phyloP scores from a whole-genome alignment of 83 land plant species.

The Picea engelmannii region DNA sequence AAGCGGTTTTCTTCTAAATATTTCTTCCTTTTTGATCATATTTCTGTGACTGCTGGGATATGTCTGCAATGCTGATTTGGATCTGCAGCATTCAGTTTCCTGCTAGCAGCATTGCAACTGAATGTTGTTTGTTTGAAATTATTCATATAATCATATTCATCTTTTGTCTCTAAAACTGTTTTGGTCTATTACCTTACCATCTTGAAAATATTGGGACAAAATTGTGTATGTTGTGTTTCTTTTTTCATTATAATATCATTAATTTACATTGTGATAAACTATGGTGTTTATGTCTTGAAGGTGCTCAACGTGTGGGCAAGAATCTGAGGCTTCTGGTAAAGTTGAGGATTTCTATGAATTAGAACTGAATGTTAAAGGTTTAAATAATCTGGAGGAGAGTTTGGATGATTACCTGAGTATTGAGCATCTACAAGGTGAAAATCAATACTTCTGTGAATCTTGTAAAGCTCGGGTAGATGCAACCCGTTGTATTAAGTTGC shows the following conservation, averaged over 20 bases:
- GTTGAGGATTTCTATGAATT: conserved; percentile 95
- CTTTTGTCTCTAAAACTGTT: not conserved
- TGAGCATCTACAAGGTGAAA: conserved; percentile 87
- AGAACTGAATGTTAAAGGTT: conserved; percentile 89
- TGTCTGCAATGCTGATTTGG: not conserved
- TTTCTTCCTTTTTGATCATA: not conserved
- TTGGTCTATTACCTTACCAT: not conserved
- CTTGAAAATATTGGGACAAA: not conserved
- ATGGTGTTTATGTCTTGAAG: conserved; percentile 34
- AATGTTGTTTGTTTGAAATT: not conserved
- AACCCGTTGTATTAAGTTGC: conserved; percentile 87
- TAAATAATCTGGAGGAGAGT: conserved; percentile 80
- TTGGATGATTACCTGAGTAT: conserved; percentile 87
- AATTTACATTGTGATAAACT: not conserved
- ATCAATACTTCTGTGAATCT: conserved; percentile 89
- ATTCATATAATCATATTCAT: conserved; percentile 1
- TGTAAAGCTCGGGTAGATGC: conserved; percentile 85
- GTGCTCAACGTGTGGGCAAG: conserved; percentile 91
- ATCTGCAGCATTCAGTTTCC: not conserved
- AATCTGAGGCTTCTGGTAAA: conserved; percentile 87
- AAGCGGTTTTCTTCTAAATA: not conserved
- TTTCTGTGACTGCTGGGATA: not conserved
- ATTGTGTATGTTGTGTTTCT: not conserved
- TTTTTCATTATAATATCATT: not conserved
- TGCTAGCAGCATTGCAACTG: not conserved